phyloP scores from a whole-genome alignment of 1,284 basidiomycete species.

The Trametes polyzona region DNA sequence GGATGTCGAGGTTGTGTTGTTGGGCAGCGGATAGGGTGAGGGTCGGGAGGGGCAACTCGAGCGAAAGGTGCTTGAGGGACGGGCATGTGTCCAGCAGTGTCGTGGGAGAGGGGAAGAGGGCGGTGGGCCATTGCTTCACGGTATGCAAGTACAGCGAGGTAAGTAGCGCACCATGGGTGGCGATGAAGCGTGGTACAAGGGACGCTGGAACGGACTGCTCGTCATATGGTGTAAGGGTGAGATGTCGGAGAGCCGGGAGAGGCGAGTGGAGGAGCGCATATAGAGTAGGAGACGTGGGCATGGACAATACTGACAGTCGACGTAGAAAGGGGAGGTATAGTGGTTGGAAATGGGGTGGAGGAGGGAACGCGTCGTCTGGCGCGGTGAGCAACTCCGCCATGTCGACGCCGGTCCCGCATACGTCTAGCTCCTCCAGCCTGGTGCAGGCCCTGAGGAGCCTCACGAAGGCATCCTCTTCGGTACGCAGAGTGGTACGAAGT shows the following conservation, averaged over 20 bases:
- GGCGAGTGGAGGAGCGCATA: constrained; percentile 59
- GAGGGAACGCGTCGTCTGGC: constrained; percentile 26
- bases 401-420: constrained; percentile 64
- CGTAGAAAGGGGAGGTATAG: constrained; percentile 63
- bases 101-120: constrained; percentile 59
- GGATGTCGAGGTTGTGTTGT: constrained; percentile 56
- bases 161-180: constrained; percentile 62
- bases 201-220: constrained; percentile 62
- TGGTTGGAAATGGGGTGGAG: constrained; percentile 38
- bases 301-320: constrained; percentile 67
- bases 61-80: constrained; percentile 63
- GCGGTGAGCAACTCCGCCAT: constrained; percentile 49
- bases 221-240: constrained; percentile 77
- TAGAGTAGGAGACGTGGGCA: constrained; percentile 69
- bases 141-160: constrained; percentile 69
- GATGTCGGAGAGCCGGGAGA: constrained; percentile 67
- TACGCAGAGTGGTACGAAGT: constrained; percentile 21
- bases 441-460: constrained; percentile 58
- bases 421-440: constrained; percentile 68
- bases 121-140: constrained; percentile 77
- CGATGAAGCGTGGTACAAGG: constrained; percentile 64
- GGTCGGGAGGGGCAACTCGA: constrained; percentile 64
- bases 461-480: constrained; percentile 38
- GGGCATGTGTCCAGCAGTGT: constrained; percentile 59
- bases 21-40: constrained; percentile 43